Percentiles rank a stretch among this genome's conserved stretches.
phyloP scores from a whole-genome alignment of 2,329 filamentous ascomycete species.

The Phyllosticta citribraziliensis region DNA sequence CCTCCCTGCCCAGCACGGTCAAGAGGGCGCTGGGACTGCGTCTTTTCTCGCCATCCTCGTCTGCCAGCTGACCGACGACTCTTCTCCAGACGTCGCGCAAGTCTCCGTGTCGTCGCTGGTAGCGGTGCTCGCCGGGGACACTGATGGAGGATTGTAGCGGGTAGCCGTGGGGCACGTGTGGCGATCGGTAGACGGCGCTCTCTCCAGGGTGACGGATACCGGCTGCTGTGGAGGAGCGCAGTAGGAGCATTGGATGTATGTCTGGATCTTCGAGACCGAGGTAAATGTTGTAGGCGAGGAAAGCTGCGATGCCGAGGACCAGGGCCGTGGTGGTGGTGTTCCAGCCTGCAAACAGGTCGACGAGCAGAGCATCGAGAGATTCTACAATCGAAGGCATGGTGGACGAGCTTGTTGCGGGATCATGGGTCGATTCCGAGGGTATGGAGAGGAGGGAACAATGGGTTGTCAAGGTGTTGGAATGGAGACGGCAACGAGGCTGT shows the following conservation, averaged over 20 bases:
- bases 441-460: not conserved
- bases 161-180: slow-evolving; percentile 71
- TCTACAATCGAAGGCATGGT: slow-evolving; percentile 44
- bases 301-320: slow-evolving; percentile 52
- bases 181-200: slow-evolving; percentile 76
- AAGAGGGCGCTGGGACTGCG: slow-evolving; percentile 61
- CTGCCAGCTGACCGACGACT: slow-evolving; percentile 53
- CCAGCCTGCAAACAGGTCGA: slow-evolving; percentile 66
- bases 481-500: not conserved
- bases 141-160: slow-evolving; percentile 8
- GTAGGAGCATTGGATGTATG: slow-evolving; percentile 82
- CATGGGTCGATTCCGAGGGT: slow-evolving; percentile 15
- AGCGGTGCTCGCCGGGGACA: slow-evolving; percentile 39
- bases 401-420: slow-evolving; percentile 9
- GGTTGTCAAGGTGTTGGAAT: not conserved
- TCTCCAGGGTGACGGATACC: slow-evolving; percentile 75
- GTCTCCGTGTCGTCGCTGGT: slow-evolving; percentile 77
- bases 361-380: slow-evolving; percentile 62
- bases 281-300: slow-evolving; percentile 62
- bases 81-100: slow-evolving; percentile 83
- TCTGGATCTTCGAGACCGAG: slow-evolving; percentile 66
- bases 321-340: slow-evolving; percentile 69
- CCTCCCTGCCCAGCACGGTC: slow-evolving; percentile 68
- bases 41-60: slow-evolving; percentile 51
- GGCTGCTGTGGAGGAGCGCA: slow-evolving; percentile 69